phyloP scores from a whole-genome alignment of 2,329 filamentous ascomycete species.

The Hymenoscyphus occultus region DNA sequence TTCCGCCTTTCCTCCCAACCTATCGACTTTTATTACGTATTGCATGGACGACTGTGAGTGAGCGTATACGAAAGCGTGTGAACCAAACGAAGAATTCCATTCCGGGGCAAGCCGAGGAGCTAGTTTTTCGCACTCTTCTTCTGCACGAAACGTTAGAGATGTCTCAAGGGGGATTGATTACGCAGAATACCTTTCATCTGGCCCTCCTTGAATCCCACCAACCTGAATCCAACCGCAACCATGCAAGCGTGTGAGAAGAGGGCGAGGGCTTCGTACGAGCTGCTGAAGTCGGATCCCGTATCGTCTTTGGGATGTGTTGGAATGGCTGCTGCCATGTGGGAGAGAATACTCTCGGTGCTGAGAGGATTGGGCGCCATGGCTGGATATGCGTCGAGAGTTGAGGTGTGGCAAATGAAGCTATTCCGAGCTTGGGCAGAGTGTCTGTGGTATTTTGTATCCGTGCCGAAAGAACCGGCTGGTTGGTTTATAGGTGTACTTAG shows the following conservation, averaged over 20 bases:
- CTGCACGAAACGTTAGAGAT: conserved; percentile 35
- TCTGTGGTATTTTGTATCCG: neutral
- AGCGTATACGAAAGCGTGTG: conserved; percentile 80
- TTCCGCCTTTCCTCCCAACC: conserved; percentile 80
- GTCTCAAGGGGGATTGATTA: conserved; percentile 9
- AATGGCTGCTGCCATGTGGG: conserved; percentile 57
- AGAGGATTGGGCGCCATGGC: conserved; percentile 40
- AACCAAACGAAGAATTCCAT: conserved; percentile 75
- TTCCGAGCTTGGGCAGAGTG: neutral
- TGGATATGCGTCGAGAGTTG: conserved; percentile 7
- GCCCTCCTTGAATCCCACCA: conserved; percentile 83
- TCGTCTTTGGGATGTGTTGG: conserved; percentile 53
- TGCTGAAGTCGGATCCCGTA: conserved; percentile 61
- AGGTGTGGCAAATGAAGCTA: conserved; percentile 1
- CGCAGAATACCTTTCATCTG: conserved; percentile 60
- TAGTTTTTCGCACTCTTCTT: conserved; percentile 54
- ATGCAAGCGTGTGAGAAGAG: conserved; percentile 83
- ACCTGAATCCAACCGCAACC: conserved; percentile 72
- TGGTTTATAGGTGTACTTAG: neutral
- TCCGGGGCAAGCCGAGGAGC: conserved; percentile 65
- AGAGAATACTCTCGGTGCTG: conserved; percentile 46
- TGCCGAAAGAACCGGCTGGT: neutral
- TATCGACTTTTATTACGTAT: conserved; percentile 77
- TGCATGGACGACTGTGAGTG: conserved; percentile 83
- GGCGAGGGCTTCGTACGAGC: conserved; percentile 77